Base-by-base conservation (phyloP, 1,284 basidiomycete genomes). In the Trametes sp. region DNA sequence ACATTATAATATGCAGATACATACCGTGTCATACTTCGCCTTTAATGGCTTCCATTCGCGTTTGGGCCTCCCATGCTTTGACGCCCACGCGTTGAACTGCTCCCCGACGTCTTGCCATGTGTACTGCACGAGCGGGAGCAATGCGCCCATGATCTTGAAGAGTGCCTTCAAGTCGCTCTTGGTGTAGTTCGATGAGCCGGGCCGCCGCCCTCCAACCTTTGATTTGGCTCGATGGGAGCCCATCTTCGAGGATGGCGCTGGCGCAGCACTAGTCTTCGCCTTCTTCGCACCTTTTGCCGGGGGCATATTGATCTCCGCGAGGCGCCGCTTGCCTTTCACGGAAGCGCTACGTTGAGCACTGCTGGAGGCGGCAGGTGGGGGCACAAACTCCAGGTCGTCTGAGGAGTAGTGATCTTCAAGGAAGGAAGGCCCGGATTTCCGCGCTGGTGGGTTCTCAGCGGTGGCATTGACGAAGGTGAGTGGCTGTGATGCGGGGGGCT, bases 71-170 rank as follows among this genome's bases (percentile, higher is more conserved):
- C 31, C 44, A 14, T 53, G 53, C 31, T 45, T 33, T 14, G 5
- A 6, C 7, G 57, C 57, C 41, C 44, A 59, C 21, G 26, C 16
- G 31, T 59, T 59, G 51, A 54, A 59, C 4, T 14, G 1, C 4
- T 38, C 42, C 1, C 23, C 21, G 24, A 59, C 24, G 1, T 23
- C 21, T 7, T 46, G 16, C 57, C 57, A 59, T 3, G 29, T 9
- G 21, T 28, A 26, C 42, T 35, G 51, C 1, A 50, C 51, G 13
- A 38, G n/a, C 1, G 57, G 57, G 4, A 45, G 31, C 1, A 19
- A 9, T 0, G 2, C 19, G 6, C 29, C 19, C 6, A 59, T 35
- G 14, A 54, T 6, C 1, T 54, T 33, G 23, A 59, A 33, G 4
- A 59, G 33, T 5, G 13, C 11, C 3, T 45, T 9, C 8, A 53